These are phyloP conservation scores for Lachancea sp. DNA, from an alignment of 805 yeast genomes.

Conservation along the genomic window DNA sequence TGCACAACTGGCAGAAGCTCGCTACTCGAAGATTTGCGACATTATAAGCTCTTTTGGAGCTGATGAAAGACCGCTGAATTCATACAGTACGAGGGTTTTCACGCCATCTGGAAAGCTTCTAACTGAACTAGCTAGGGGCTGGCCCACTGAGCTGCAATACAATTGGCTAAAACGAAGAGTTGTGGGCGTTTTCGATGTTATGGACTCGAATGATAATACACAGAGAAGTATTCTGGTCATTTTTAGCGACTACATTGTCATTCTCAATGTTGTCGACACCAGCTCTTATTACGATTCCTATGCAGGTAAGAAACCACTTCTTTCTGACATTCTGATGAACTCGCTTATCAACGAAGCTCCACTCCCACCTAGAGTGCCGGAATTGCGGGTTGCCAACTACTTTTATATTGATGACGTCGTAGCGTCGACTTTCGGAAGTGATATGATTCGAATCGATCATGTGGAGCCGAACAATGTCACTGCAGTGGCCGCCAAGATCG, in stretches of 20 bases:
- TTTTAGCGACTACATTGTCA: constrained; percentile 73
- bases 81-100: constrained; percentile 61
- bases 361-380: constrained; percentile 56
- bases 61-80: constrained; percentile 36
- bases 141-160: constrained; percentile 83
- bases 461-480: constrained; percentile 4
- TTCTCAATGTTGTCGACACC: constrained; percentile 49
- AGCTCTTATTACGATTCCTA: constrained; percentile 21
- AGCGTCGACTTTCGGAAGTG: constrained; percentile 37
- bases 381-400: constrained; percentile 63
- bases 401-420: constrained; percentile 51
- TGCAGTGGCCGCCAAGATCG: constrained; percentile 25
- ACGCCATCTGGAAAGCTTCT: constrained; percentile 88
- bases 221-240: constrained; percentile 57
- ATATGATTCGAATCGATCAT: constrained; percentile 23
- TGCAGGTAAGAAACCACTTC: constrained; percentile 40
- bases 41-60: constrained; percentile 80
- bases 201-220: constrained; percentile 30
- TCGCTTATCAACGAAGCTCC: constrained; percentile 83
- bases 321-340: constrained; percentile 82
- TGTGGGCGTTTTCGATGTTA: constrained; percentile 60
- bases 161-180: constrained; percentile 88
- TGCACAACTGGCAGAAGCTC: constrained; percentile 30
- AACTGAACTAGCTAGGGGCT: constrained; percentile 73
- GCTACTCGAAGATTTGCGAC: constrained; percentile 48